A percentile compares a stretch with the other conserved stretches of the same genome.
These are phyloP conservation scores for Solanum peruvianum DNA, from an alignment of 257 asterid species.

Conservation along the genomic window DNA sequence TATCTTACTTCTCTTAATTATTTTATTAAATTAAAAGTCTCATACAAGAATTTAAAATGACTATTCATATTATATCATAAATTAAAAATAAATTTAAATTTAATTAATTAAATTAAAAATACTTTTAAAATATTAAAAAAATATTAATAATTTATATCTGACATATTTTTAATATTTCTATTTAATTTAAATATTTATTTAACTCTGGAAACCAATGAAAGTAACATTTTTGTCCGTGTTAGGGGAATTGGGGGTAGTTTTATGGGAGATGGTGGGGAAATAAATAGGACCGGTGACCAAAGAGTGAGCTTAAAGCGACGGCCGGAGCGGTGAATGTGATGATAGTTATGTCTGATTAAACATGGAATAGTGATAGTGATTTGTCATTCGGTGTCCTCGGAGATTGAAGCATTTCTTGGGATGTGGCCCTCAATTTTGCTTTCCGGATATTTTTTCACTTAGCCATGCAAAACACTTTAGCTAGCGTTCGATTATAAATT, in stretches of 20 bases:
- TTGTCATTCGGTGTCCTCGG: background rate
- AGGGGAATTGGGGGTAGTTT: background rate
- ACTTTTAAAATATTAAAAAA: fast-evolving
- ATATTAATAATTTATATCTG: too few species aligned
- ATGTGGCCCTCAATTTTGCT: background rate
- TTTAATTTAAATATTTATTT: background rate
- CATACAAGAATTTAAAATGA: too few species aligned
- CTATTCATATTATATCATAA: fast-evolving
- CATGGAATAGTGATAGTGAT: background rate
- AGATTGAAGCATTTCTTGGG: background rate
- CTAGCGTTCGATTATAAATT: too few species aligned
- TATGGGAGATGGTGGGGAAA: background rate
- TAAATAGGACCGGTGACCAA: background rate
- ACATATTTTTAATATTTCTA: too few species aligned
- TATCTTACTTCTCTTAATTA: too few species aligned
- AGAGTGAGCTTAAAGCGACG: background rate
- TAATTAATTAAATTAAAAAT: too few species aligned
- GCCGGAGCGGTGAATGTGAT: background rate
- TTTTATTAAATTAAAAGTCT: too few species aligned
- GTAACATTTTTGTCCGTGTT: background rate
- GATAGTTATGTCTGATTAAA: background rate
- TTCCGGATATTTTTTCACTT: background rate
- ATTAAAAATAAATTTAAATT: fast-evolving
- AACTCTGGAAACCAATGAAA: background rate
- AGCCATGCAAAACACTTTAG: too few species aligned